Conservation (phyloP, 768 basidiomycete species). For the Mycena floridula region DNA sequence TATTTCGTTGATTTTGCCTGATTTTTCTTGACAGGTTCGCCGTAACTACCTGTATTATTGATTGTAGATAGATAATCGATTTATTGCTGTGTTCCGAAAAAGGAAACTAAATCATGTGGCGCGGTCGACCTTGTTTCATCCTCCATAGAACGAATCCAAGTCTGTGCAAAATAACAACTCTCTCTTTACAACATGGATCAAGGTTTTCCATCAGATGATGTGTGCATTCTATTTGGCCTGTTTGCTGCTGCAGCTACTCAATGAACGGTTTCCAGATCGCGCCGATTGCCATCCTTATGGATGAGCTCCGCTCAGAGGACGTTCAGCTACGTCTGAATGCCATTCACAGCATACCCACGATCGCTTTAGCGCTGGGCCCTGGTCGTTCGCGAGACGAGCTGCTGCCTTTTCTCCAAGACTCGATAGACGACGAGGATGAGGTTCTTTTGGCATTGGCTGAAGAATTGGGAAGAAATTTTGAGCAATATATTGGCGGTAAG, state of each 20-base stretch:
- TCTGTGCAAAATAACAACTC: too few relatives aligned
- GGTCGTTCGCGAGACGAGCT: slow-evolving; percentile 94
- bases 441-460: slow-evolving; percentile 93
- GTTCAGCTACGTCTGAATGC: slow-evolving; percentile 94
- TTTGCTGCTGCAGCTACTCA: too few relatives aligned
- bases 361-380: slow-evolving; percentile 92
- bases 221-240: background rate
- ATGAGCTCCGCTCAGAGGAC: slow-evolving; percentile 96
- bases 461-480: slow-evolving; percentile 86
- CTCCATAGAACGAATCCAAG: too few relatives aligned
- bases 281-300: slow-evolving; percentile 95
- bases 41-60: too few relatives aligned
- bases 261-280: slow-evolving; percentile 65
- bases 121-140: too few relatives aligned
- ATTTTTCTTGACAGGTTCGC: too few relatives aligned
- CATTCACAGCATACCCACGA: slow-evolving; percentile 95
- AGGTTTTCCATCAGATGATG: background rate
- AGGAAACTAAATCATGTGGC: too few relatives aligned
- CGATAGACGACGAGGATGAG: slow-evolving; percentile 99
- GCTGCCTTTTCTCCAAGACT: slow-evolving; percentile 95
- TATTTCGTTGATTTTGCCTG: too few relatives aligned
- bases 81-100: too few relatives aligned
- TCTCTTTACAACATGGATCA: too few relatives aligned
- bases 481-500: slow-evolving; percentile 90
- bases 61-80: too few relatives aligned